Base-by-base conservation (phyloP, 2,329 filamentous ascomycete genomes). In the Coniochaeta sp. region DNA sequence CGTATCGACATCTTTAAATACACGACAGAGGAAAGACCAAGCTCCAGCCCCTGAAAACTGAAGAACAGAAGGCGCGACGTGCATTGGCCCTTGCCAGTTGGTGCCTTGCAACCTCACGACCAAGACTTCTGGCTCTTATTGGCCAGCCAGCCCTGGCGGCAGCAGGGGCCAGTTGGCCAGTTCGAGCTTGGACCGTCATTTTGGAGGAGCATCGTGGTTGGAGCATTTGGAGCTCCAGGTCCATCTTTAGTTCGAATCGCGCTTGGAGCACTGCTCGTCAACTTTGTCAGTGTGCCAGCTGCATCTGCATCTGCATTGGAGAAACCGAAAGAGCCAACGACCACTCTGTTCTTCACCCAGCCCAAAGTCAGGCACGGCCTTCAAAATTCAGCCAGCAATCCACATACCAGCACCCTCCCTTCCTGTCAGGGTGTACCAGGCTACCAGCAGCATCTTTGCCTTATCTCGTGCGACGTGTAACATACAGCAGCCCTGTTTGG, bases 41-140 rank as follows among this genome's bases (percentile, higher is more conserved):
- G 43, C 56, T 50, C 28, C 26, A 58, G 58, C 33, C 50, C 34
- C 57, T 52, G 47, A 52, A 52, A 28, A 50, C 44, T 52, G 26
- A 31, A 26, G 47, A 52, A n/a, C 4, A 24, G 47, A 52, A 52
- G 24, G 47, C 47, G 47, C 47, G 47, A 52, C 47, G 22, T 52
- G 47, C 50, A 56, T 28, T 56, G 54, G 59, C 62, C 61, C 26
- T 6, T 17, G 59, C 26, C 24, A 14, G 61, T 74, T 71, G 70
- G 66, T 75, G 74, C 72, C 74, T 74, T 71, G 67, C 66, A 68
- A 73, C 73, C 74, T 76, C 67, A 72, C 60, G 54, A 43, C 54
- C 26, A 52, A 16, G 40, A 34, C 61, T 31, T n/a, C n/a, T 61
- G 17, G 22, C 43, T 61, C 58, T 71, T 66, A 74, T 74, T 73